These are phyloP conservation scores for Metschnikowia santaceciliae DNA, from an alignment of 805 yeast genomes.

Conservation along the genomic window DNA sequence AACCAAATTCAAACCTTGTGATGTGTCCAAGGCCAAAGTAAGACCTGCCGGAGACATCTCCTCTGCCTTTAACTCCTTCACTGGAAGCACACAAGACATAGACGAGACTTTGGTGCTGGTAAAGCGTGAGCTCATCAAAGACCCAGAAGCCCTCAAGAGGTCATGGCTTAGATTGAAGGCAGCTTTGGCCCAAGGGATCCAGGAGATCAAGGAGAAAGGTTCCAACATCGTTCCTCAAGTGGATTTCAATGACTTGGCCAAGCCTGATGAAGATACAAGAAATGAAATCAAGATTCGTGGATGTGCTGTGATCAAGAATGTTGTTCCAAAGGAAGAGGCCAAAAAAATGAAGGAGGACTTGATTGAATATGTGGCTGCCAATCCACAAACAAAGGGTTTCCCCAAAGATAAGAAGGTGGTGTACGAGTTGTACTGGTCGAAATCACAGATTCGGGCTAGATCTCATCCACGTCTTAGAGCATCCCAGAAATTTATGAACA, in stretches of 20 bases:
- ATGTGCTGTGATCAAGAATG: constrained; percentile 5
- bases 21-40: constrained; percentile 8
- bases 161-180: constrained; percentile 7
- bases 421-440: constrained; percentile 37
- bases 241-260: not conserved
- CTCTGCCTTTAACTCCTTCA: constrained; percentile 9
- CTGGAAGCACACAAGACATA: not conserved
- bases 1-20: constrained; percentile 3
- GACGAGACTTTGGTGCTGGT: constrained; percentile 6
- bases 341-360: constrained; percentile 5
- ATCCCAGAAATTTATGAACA: constrained; percentile 23
- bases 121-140: constrained; percentile 5
- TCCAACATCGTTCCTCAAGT: constrained; percentile 6
- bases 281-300: constrained; percentile 6
- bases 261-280: not conserved
- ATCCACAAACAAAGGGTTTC: constrained; percentile 11
- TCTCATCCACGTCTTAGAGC: constrained; percentile 32
- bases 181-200: constrained; percentile 5
- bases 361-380: constrained; percentile 2
- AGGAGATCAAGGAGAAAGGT: constrained; percentile 7
- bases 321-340: constrained; percentile 4
- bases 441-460: constrained; percentile 36
- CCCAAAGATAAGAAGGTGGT: constrained; percentile 9
- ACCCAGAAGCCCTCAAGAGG: constrained; percentile 5
- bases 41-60: constrained; percentile 11